Base-by-base conservation (phyloP, 2,329 filamentous ascomycete genomes). In the Fonsecaea multimorphosa region DNA sequence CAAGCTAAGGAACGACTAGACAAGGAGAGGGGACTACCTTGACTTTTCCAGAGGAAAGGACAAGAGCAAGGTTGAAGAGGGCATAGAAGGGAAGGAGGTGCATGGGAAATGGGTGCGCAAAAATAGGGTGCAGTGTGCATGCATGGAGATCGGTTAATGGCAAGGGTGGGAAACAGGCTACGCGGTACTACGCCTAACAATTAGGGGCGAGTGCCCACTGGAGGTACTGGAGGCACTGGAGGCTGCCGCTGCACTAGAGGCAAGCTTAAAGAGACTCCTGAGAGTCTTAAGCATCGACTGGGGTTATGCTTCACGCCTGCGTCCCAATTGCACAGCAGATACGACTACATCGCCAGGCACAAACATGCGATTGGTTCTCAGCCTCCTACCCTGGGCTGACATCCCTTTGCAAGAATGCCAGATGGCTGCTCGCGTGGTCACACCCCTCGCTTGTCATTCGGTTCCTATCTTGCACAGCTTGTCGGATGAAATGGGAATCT, bases 281-380 rank as follows among this genome's bases (percentile, higher is more conserved):
- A 19, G 38, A 9, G 38, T 44, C 16, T 44, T 8, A 27, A 44
- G 53, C 49, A 24, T 29, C n/a, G 34, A 61, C 49, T 44, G 49
- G 51, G 58, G 36, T 16, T 34, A 12, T 32, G 11, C 46, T 19
- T 40, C 52, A 51, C 32, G 31, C n/a, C 34, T 34, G 6, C 11
- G 38, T 53, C 46, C 62, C 62, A 54, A 40, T 56, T 36, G 52
- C n/a, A 31, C 38, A 19, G 31, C 31, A 34, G 22, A 11, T 38
- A 19, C 44, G 46, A 29, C 32, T 57, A 38, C 53, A 54, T 49
- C 53, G 36, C 32, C 65, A 68, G 66, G 66, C 66, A 68, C 66
- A 9, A n/a, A 3, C 38, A 63, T 14, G 40, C 52, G 46, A 69
- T 67, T 69, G 67, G 67, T 66, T 59, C 67, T 69, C 67, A 69